Conservation (phyloP, 768 basidiomycete species). For the Mycena vulgaris region DNA sequence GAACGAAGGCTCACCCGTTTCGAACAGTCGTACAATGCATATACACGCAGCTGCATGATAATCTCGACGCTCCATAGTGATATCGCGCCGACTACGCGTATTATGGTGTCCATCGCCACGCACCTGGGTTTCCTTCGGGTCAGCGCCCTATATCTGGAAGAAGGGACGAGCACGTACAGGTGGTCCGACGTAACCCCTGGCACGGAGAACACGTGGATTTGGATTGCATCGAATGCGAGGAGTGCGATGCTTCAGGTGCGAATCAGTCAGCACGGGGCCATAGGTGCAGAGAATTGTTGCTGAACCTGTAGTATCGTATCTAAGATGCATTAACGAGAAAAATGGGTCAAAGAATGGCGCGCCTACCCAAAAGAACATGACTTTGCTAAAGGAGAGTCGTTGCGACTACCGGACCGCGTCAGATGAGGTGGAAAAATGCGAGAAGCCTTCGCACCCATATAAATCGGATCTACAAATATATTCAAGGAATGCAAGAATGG, state of each 20-base stretch:
- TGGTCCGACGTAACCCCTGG: not conserved
- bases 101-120: conserved; percentile 60
- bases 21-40: conserved; percentile 59
- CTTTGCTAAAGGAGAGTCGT: not conserved
- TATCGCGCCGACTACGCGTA: conserved; percentile 61
- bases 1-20: conserved; percentile 50
- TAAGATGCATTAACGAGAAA: not conserved
- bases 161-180: not conserved
- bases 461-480: too few relatives aligned
- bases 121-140: conserved; percentile 50
- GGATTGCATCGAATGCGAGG: not conserved
- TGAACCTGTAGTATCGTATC: not conserved
- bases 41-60: conserved; percentile 63
- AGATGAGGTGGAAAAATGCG: not conserved
- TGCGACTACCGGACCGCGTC: not conserved
- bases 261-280: conserved; percentile 47
- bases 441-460: not conserved
- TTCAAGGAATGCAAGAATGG: not conserved
- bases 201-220: not conserved
- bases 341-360: not conserved
- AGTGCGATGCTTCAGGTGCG: not conserved
- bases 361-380: not conserved
- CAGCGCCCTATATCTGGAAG: not conserved
- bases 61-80: conserved; percentile 66
- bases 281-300: not conserved